Base-by-base conservation (phyloP, 1,284 basidiomycete species). In the Ganoderma leucocontextum region DNA sequence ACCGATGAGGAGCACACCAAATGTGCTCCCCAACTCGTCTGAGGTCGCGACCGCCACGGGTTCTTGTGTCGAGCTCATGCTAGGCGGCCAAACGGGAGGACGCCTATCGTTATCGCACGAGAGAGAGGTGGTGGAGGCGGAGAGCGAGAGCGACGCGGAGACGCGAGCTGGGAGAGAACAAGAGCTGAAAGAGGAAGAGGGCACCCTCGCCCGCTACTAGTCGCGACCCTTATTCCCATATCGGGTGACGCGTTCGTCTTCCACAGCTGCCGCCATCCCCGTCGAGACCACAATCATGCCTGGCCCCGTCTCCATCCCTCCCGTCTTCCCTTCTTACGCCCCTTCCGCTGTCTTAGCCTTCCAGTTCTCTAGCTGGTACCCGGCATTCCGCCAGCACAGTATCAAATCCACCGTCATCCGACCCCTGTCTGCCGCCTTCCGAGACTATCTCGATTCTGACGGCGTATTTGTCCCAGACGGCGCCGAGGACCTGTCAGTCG, bases 341-440 rank as follows among this genome's bases (percentile, higher is more conserved):
- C 78, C 78, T 10, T 75, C 81, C 17, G 85, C 91, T 76, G 83
- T 95, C 65, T 84, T 94, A 62, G 84, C 89, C 1, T 94, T 95
- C 75, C 93, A 95, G 71, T 95, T 96, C 76, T 95, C 94, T 2
- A 86, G 89, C 2, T 98, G 97, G 97, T 96, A 96, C 76, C 89
- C 93, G 1, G 79, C 78, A 7, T 97, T 96, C 78, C 84, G 89
- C 29, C 82, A 83, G 22, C 77, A 90, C 53, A 92, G 90, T 52
- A 91, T 95, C 71, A 93, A 91, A 76, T 92, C 95, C 0, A 93
- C 89, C 1, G 81, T 97, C 65, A 89, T 98, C 72, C 87, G 88
- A 60, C 90, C 93, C 0, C 81, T 96, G 6, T 83, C 87, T 15
- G 79, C 82, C 39, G 85, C 88, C 4, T 95, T 97, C 72, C 80